Conservation (phyloP, 306 rosid species). For the Begonia masoniana region DNA sequence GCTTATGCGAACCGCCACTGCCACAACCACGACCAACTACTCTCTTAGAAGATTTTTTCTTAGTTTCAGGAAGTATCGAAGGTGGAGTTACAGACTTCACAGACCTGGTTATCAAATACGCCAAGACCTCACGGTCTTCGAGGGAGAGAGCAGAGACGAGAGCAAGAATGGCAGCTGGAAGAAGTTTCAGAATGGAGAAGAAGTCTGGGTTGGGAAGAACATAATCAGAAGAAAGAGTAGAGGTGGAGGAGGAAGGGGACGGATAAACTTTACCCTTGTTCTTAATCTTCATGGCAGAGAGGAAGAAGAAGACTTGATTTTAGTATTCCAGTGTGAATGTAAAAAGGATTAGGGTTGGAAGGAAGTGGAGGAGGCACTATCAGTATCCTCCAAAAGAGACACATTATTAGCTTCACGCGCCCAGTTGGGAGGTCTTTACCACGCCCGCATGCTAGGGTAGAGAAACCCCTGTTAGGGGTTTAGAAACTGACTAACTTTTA, state of each 20-base stretch:
- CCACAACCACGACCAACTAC: slow-evolving; percentile 3
- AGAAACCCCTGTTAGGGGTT: too few relatives aligned
- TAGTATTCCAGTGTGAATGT: too few relatives aligned
- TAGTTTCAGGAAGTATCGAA: slow-evolving; percentile 9
- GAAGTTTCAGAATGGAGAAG: slow-evolving; percentile 23
- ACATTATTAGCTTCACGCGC: too few relatives aligned
- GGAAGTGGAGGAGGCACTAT: too few relatives aligned
- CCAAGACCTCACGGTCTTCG: slow-evolving; percentile 54
- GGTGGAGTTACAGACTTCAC: slow-evolving; percentile 16
- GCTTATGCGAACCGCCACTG: slow-evolving; percentile 8
- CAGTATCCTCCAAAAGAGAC: too few relatives aligned
- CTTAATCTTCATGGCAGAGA: slow-evolving; percentile 37
- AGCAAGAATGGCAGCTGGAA: slow-evolving; percentile 42
- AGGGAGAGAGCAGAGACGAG: slow-evolving; percentile 27
- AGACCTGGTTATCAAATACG: slow-evolving; percentile 41
- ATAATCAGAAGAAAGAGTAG: not conserved
- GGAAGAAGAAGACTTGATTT: slow-evolving; percentile 16
- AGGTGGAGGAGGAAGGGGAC: slow-evolving; percentile 19
- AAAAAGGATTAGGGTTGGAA: too few relatives aligned
- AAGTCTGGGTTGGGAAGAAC: slow-evolving; percentile 7
- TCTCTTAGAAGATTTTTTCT: slow-evolving; percentile 15
- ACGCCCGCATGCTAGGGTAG: too few relatives aligned
- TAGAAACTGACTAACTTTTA: too few relatives aligned
- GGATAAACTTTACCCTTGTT: slow-evolving; percentile 49
- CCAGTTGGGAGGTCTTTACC: too few relatives aligned